These are phyloP conservation scores for Bauhinia variegata DNA, from an alignment of 306 rosid species.

Conservation along the genomic window DNA sequence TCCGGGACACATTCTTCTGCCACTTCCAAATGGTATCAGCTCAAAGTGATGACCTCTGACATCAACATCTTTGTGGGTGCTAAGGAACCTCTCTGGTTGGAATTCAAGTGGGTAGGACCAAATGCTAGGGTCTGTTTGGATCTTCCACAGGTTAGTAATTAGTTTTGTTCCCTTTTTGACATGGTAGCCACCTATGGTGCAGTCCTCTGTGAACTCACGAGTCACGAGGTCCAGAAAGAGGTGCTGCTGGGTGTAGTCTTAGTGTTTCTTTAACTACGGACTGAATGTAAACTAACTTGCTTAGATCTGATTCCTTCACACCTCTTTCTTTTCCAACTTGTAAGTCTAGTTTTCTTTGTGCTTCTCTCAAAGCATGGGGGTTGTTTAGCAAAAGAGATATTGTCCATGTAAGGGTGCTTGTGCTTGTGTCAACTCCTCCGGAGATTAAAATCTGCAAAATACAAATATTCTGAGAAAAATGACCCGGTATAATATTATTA, in stretches of 20 bases:
- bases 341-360: background rate
- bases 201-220: constrained; percentile 1
- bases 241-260: background rate
- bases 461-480: background rate
- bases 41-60: background rate
- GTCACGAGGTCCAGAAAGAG: background rate
- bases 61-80: background rate
- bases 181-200: constrained; percentile 2
- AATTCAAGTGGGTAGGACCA: constrained; percentile 21
- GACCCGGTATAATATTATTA: too few relatives aligned
- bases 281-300: constrained; percentile 2
- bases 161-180: background rate
- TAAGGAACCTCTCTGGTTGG: background rate
- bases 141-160: constrained; percentile 8
- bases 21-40: background rate
- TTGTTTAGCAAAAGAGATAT: background rate
- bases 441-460: background rate
- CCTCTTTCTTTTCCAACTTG: background rate
- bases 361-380: background rate
- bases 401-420: background rate
- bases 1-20: background rate
- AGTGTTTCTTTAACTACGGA: constrained; percentile 15
- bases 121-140: background rate
- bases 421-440: background rate
- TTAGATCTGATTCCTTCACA: background rate